These are phyloP conservation scores for Aureobasidium sp. DNA, from an alignment of 2,329 filamentous ascomycete genomes.

Conservation along the genomic window DNA sequence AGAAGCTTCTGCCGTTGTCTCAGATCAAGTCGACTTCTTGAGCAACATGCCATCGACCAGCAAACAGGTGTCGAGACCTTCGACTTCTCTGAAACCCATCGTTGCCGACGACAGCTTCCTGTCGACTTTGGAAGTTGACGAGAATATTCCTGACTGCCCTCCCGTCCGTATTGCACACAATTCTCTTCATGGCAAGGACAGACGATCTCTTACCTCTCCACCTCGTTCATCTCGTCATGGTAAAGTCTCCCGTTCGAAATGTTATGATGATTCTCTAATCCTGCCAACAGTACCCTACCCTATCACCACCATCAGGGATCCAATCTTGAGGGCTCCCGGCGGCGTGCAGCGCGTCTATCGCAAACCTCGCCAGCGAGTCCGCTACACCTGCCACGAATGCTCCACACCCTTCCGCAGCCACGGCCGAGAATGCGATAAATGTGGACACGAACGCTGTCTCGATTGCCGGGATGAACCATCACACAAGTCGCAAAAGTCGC, in stretches of 20 bases:
- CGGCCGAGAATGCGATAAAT: constrained; percentile 49
- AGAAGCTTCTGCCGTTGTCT: background rate
- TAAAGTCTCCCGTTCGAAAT: background rate
- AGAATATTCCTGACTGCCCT: background rate
- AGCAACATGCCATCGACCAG: background rate
- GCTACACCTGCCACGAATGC: constrained; percentile 56
- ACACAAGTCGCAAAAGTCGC: background rate
- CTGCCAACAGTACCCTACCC: background rate
- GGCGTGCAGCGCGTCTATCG: constrained; percentile 33
- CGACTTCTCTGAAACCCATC: background rate
- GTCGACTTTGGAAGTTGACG: constrained; percentile 3
- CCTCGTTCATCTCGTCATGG: constrained; percentile 10
- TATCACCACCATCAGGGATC: constrained; percentile 2
- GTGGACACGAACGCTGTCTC: constrained; percentile 53
- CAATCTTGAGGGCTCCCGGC: background rate
- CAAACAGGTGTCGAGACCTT: constrained; percentile 1
- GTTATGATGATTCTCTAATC: background rate
- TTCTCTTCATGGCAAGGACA: background rate
- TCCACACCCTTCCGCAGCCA: constrained; percentile 51
- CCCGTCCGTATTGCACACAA: background rate
- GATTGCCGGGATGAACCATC: constrained; percentile 48
- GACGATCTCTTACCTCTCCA: background rate
- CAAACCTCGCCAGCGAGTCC: constrained; percentile 39
- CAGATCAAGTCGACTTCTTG: background rate
- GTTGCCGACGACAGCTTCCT: background rate